Evolutionary conservation across 495 filamentous ascomycete genomes (phyloP), one percentile per base, ranked within the genome.

Genomic region (Aspergillus campestris): DNA sequence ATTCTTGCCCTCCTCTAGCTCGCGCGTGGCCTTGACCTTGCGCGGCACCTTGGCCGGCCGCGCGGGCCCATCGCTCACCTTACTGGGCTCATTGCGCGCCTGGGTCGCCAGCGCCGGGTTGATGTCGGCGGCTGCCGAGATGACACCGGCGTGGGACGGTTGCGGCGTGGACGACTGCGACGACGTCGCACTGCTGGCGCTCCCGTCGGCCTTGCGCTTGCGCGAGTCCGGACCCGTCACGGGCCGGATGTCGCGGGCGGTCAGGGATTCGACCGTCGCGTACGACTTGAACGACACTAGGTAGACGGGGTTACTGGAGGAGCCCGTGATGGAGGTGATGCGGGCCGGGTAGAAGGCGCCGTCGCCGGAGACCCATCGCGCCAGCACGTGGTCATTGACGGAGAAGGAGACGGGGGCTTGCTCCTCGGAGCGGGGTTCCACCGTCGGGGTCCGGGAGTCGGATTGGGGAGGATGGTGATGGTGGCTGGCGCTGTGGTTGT

Each of bases 271-370:
- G 37, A 88, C 88, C 11, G 79, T 89, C 31, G 52, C 57, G 58
- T 97, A 96, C 44, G 75, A 83, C 65, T 91, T 89, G 74, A 97
- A 98, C 41, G 83, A 91, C 49, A 98, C 91, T 40, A 86, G 82
- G 61, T 96, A 98, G 40, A 95, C 82, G 11, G 91, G 94, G 31
- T 84, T 83, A 42, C 80, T 84, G 13, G 83, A 82, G 5, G 88
- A 92, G 50, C 92, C 92, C 32, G 90, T 96, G 52, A 95, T 90
- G 29, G 86, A 89, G 12, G 85, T 92, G 65, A 98, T 94, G 47
- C 86, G 81, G 33, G 94, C 92, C 29, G 87, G 84, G 69, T 97
- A 97, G 73, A 90, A 95, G 7, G 76, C 74, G 57, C 86, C 86
- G 61, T 97, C 92, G 34, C 88, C 91, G 4, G 87, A 84, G 31